Evolutionary conservation across 2,329 filamentous ascomycete species (phyloP), one percentile per base, ranked within the genome.

Genomic region (Aspergillus viridinutans): DNA sequence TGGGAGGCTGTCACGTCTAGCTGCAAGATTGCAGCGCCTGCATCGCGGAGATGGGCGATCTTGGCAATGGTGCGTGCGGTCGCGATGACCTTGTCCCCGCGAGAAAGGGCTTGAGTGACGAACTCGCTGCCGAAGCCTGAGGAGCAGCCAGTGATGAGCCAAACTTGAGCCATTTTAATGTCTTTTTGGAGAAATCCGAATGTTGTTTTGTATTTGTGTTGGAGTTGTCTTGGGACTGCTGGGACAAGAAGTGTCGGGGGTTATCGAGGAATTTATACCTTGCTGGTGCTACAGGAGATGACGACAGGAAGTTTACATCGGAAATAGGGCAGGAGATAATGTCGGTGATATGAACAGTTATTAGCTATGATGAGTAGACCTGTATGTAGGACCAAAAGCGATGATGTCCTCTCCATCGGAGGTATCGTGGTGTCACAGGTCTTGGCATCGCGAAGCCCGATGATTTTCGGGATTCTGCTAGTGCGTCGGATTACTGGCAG

Each of bases 101-200:
- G 67, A 4, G 56, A 52, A 8, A 74, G 61, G 8, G 59, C 64
- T 48, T 64, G 59, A 14, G 62, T 55, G 28, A 63, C 65, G 23
- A 74, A 61, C 52, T 69, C 67, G 20, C 52, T 47, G 26, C 72
- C 72, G 29, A 75, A 67, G 12, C 73, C 72, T 29, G 67, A 69
- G 7, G 71, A 73, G 53, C 65, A 70, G 35, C 72, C 71, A 14
- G 71, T 73, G 45, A 74, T 68, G 45, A 74, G 65, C 71, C 72
- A 75, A 52, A 74, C 67, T 21, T 58, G 60, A 23, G 58, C 25
- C 58, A 60, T 60, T 21, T 35, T 51, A 21, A 14, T 32, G 29
- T 21, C n/a, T 42, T 43, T 43, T 10, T 43, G n/a, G 40, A 20
- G 6, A 17, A 2, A 12, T 4, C 3, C 10, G 8, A 12, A 12